Evolutionary conservation across 192 early-diverging fungal species (phyloP), one percentile per base, ranked within the genome.

Genomic region (Coemansia sp.): DNA sequence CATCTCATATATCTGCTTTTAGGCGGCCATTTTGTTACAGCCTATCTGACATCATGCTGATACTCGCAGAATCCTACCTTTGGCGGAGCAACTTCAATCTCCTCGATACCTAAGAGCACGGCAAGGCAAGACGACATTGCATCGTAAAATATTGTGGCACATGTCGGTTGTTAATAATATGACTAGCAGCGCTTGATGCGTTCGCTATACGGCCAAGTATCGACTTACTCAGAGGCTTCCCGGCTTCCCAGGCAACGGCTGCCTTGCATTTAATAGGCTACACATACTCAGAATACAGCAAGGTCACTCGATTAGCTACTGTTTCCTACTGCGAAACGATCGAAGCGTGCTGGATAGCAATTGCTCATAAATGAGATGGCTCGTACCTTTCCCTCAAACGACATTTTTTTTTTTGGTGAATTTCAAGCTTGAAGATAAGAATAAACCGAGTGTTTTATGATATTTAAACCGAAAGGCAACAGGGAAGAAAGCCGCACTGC

Each of bases 201-300:
- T 3, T 13, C 12, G 9, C 24, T 1, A 52, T 29, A 22, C 22
- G 27, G 50, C 50, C 50, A 27, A 11, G 11, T 52, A 11, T 11
- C 32, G 15, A 87, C 91, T 74, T 89, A 95, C 94, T 87, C 30
- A 99, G 87, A 37, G 95, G 94, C 80, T 97, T 92, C 38, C 86
- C 89, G 59, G 97, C 87, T 67, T 92, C 93, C 95, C 95, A 97
- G 63, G 97, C 97, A 53, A 99, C 81, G 18, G 97, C 97, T 59
- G 97, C 97, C 73, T 90, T 90, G 85, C 97, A 93, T 58, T 84
- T 90, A 60, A 93, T 93, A 65, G 73, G 49, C 78, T 82, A 76
- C 50, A 67, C 50, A 40, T 0, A 58, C 4, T 44, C 41, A 44
- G 27, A 41, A 39, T 8, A 18, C 18, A 59, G 29, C 20, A 34